Base-by-base conservation (phyloP, 495 filamentous ascomycete genomes). In the Geopyxis carbonaria region DNA sequence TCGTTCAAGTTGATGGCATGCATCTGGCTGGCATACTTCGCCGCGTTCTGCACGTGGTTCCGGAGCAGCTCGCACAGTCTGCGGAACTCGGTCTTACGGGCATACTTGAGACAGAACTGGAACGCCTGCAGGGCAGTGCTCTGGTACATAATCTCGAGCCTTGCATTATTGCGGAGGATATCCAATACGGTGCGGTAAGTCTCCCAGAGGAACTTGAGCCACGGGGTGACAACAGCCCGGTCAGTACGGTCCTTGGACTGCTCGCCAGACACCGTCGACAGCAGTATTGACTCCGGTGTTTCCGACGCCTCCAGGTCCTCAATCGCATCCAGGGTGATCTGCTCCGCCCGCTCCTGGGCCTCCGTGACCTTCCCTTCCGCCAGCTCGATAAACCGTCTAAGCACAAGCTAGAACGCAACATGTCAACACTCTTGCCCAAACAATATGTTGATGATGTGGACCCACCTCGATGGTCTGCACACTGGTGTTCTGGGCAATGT, bases 151-250 rank as follows among this genome's bases (percentile, higher is more conserved):
- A 92, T 72, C 66, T 97, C 89, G 25, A 97, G 67, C 25, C 89
- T 78, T 24, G 89, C 91, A 69, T 97, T 97, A 69, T 97, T 97
- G 64, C 93, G 82, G 47, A 97, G 69, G 56, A 97, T 95, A 53
- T 97, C 89, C 49, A 97, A 70, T 25, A 97, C 89, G 38, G 89
- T 97, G 25, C 89, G 83, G 64, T 97, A 97, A n/a, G 89, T 93
- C 64, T 97, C 91, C 89, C 89, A 97, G 42, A 97, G 69, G 57
- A 97, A 97, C 65, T 97, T 97, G 47, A 97, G 72, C 89, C 91
- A 97, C 33, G 89, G 89, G 38, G 89, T 97, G 32, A 97, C 89
- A 49, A 97, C 86, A 47, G 89, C 89, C 51, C 89, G 76, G 64
- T 95, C 89, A 53, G 89, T 97, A 43, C 89, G 79, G 59, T 97